Base-by-base conservation (phyloP, 768 basidiomycete genomes). In the Rhodotorula babjevae region DNA sequence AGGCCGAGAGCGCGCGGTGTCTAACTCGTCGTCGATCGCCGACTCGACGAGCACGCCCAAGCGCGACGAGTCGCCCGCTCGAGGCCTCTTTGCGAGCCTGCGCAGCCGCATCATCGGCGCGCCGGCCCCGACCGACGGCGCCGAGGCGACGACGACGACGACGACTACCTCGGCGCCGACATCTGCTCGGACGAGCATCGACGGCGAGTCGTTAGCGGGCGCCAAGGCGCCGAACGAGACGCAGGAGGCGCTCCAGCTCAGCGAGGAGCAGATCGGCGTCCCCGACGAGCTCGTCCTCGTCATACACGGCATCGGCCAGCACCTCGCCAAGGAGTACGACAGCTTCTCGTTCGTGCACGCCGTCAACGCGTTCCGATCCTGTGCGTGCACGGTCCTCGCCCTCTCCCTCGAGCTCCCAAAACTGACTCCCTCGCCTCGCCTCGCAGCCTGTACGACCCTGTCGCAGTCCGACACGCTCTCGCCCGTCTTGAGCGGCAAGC, bases 221-320 rank as follows among this genome's bases (percentile, higher is more conserved):
- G 57, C 25, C 3, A 31, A 29, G 47, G 18, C 47, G n/a, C 67
- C 59, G 58, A 63, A 50, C 50, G 29, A 61, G 33, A 61, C 67
- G 29, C 52, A 60, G 53, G 46, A 59, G 12, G 71, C 69, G 27
- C 58, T 72, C 14, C 68, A 62, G 31, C 46, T 61, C 31, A 31
- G 76, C 57, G 36, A 29, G 19, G 61, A 49, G 27, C 50, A 62
- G 50, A 68, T 75, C 25, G 71, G 71, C n/a, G 74, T 72, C 15
- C 68, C 77, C 14, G 76, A 77, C 19, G 76, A 78, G 62, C 72
- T 78, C 18, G 72, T 77, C 3, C 68, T 77, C 27, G 75, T 77
- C 60, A 55, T 78, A 19, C 77, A 79, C 40, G 78, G 77, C 15
- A 73, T 79, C 42, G 78, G 78, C 1, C 78, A 79, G 49, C 33